Percentiles rank a stretch among this genome's conserved stretches.
Conservation (phyloP, 2,329 filamentous ascomycete genomes). For the Leptographium wingfieldii region DNA sequence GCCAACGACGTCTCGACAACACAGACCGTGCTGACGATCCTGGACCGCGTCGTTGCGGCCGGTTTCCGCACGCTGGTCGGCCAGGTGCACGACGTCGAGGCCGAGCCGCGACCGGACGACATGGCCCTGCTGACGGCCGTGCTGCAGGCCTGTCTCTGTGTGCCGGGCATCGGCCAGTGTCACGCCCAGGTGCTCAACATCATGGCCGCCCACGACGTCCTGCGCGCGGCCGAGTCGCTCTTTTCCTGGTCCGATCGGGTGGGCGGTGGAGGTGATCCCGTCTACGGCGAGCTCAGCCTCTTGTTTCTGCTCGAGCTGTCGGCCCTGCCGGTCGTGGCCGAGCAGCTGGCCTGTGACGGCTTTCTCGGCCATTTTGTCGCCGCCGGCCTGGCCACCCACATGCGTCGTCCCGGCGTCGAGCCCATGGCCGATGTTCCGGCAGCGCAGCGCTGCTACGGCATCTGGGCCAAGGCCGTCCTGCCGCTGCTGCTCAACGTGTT, state of each 20-base stretch:
- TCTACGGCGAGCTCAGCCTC: slow-evolving; percentile 87
- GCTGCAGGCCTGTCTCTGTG: slow-evolving; percentile 67
- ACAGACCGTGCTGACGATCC: slow-evolving; percentile 62
- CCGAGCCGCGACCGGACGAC: slow-evolving; percentile 57
- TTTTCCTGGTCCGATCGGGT: slow-evolving; percentile 91
- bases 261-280: slow-evolving; percentile 50
- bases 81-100: slow-evolving; percentile 64
- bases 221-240: slow-evolving; percentile 71
- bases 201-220: slow-evolving; percentile 56
- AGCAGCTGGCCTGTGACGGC: slow-evolving; percentile 80
- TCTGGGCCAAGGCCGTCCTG: slow-evolving; percentile 81
- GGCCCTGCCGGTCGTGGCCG: slow-evolving; percentile 65
- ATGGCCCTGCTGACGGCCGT: slow-evolving; percentile 80
- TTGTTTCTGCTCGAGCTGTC: slow-evolving; percentile 83
- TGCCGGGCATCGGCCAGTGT: slow-evolving; percentile 59
- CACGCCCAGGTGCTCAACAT: slow-evolving; percentile 59
- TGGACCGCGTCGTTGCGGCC: slow-evolving; percentile 65
- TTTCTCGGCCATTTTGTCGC: slow-evolving; percentile 67
- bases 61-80: slow-evolving; percentile 74
- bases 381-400: slow-evolving; percentile 65
- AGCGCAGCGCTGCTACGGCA: slow-evolving; percentile 63
- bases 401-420: slow-evolving; percentile 58
- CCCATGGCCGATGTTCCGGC: slow-evolving; percentile 64
- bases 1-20: slow-evolving; percentile 32
- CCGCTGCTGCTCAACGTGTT: slow-evolving; percentile 84